Evolutionary conservation across 1,284 basidiomycete genomes (phyloP).

Genomic region (Ustilago curta): DNA sequence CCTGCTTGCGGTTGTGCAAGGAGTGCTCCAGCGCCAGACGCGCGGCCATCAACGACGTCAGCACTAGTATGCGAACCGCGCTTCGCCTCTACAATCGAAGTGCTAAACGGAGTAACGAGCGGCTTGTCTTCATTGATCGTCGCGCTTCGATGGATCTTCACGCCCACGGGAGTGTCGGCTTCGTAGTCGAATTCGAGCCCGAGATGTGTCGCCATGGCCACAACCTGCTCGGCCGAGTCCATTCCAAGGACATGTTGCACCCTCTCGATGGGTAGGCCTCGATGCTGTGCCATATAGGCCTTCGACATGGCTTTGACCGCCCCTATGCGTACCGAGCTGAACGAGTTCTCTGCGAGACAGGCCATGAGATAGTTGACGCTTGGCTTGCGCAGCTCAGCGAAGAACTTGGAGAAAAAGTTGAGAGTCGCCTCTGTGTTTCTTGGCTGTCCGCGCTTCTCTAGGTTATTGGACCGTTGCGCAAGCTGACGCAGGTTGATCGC

Average conservation of each 20-base stretch:
- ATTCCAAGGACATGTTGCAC: conserved; percentile 46
- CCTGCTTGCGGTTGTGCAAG: conserved; percentile 1
- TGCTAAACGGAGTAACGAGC: conserved; percentile 68
- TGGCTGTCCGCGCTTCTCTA: conserved; percentile 70
- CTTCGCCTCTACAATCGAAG: conserved; percentile 80
- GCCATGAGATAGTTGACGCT: conserved; percentile 72
- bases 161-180: conserved; percentile 16
- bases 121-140: conserved; percentile 73
- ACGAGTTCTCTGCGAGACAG: conserved; percentile 73
- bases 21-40: conserved; percentile 32
- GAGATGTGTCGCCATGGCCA: conserved; percentile 66
- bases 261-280: conserved; percentile 53
- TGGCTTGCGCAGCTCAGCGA: conserved; percentile 70
- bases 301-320: conserved; percentile 72
- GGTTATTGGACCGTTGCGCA: conserved; percentile 81
- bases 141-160: conserved; percentile 58
- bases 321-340: conserved; percentile 72
- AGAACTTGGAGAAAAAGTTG: conserved; percentile 75
- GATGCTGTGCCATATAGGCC: conserved; percentile 71
- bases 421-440: conserved; percentile 72
- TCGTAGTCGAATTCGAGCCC: conserved; percentile 67
- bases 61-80: conserved; percentile 75
- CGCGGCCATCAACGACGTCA: conserved; percentile 81
- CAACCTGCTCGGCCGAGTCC: conserved; percentile 54
- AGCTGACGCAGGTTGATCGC: conserved; percentile 83